Conservation (phyloP, 208 protist genomes). For the Trypanosoma melophagium region DNA sequence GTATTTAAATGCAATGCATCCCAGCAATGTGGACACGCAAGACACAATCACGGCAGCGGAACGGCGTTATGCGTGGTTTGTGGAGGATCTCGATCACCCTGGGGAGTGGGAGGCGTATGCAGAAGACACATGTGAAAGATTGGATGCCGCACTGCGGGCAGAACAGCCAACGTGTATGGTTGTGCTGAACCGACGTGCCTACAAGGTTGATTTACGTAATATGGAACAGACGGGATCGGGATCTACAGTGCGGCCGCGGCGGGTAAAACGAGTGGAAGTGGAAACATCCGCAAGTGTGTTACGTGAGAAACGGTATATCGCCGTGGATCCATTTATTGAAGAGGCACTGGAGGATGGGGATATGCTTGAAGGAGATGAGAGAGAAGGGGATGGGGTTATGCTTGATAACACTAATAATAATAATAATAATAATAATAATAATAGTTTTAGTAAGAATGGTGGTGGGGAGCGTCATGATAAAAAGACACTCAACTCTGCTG, state of each 20-base stretch:
- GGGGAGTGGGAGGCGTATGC: constrained; percentile 67
- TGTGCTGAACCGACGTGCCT: constrained; percentile 55
- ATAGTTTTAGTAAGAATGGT: background rate
- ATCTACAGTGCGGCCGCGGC: constrained; percentile 31
- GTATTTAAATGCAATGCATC: background rate
- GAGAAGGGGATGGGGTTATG: background rate
- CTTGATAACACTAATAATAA: background rate
- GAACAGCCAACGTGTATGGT: constrained; percentile 41
- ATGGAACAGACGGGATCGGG: constrained; percentile 50
- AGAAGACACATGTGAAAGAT: constrained; percentile 41
- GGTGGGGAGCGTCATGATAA: constrained; percentile 21
- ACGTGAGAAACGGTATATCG: constrained; percentile 19
- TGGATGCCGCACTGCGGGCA: constrained; percentile 58
- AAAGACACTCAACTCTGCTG: background rate
- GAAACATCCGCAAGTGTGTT: constrained; percentile 32
- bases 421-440: background rate
- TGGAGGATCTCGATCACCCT: constrained; percentile 53
- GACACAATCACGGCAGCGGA: background rate
- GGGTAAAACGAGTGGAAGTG: constrained; percentile 46
- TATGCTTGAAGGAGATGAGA: background rate
- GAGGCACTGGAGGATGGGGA: constrained; percentile 14
- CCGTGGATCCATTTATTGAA: constrained; percentile 47
- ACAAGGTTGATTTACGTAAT: constrained; percentile 53
- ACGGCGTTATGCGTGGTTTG: constrained; percentile 60
- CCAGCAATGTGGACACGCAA: background rate